Base-by-base conservation (phyloP, 2,329 filamentous ascomycete species). In the Nemania sp. region DNA sequence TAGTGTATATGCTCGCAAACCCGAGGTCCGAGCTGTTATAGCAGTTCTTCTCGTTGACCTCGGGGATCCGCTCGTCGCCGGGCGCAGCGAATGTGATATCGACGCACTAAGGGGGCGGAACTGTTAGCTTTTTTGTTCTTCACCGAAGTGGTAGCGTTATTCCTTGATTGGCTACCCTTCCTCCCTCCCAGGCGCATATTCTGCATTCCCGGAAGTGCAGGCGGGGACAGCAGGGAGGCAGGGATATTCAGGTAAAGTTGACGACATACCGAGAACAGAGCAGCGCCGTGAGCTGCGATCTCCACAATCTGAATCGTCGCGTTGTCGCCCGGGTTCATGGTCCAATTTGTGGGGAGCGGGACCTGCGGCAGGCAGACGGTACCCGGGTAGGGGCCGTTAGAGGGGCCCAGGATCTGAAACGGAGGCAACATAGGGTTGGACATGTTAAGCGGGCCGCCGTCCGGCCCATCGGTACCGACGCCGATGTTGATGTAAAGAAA, bases 401-500 rank as follows among this genome's bases (percentile, higher is more conserved):
- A 84, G 1, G 94, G 93, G 0, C 94, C 94, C 29, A 87, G 80
- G 72, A 98, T 87, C 74, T 94, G 87, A 77, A 98, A 94, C 29
- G 90, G 86, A 13, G 87, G 80, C 1, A 94, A 78, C 85, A 97
- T 95, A 20, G 87, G 81, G 74, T 90, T 86, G 65, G 91, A 96
- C 88, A 96, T 96, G 81, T 98, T 98, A 6, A 78, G 76, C 0
- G 95, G 94, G 7, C 90, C 86, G 60, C 75, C 71, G 62, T 83
- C 81, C 15, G 86, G 86, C 0, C 84, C 86, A 10, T 83, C 81
- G 35, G 83, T 91, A 66, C 91, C 92, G 66, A 93, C 87, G 67
- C 95, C 95, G 57, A 98, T 82, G 79, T 98, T 98, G 78, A 98
- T 81, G 78, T 96, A 97, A 73, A 97, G 83, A 69, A 92, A 85